Percentiles rank a stretch among this genome's conserved stretches.
phyloP scores from a whole-genome alignment of 2,329 filamentous ascomycete genomes.

The Fusarium falciforme region DNA sequence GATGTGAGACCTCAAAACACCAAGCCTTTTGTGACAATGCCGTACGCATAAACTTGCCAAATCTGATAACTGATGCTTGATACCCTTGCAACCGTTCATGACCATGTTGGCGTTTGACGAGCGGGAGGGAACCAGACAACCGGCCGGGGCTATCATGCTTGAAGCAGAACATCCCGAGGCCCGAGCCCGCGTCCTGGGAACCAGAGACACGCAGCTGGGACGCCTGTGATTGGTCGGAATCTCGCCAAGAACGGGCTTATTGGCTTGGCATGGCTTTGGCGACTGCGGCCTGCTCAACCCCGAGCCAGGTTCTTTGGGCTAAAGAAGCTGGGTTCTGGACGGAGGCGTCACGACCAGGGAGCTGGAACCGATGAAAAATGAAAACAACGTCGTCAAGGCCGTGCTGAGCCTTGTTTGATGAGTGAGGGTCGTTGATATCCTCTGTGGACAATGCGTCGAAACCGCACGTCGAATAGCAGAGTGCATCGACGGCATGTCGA shows the following conservation, averaged over 20 bases:
- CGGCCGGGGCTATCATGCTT: slow-evolving; percentile 38
- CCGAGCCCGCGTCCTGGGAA: slow-evolving; percentile 47
- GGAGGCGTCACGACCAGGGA: slow-evolving; percentile 25
- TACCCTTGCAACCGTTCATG: slow-evolving; percentile 19
- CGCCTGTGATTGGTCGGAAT: slow-evolving; percentile 41
- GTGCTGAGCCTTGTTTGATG: slow-evolving; percentile 36
- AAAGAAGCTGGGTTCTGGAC: slow-evolving; percentile 17
- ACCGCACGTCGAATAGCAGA: slow-evolving; percentile 15
- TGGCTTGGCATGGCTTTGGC: slow-evolving; percentile 4
- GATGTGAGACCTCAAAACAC: neutral
- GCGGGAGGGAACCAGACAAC: slow-evolving; percentile 21
- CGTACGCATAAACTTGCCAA: neutral
- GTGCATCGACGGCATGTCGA: neutral
- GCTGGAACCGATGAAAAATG: slow-evolving; percentile 12
- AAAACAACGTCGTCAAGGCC: neutral
- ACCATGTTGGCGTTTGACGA: slow-evolving; percentile 22
- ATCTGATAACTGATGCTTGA: slow-evolving; percentile 20
- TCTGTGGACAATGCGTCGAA: slow-evolving; percentile 4
- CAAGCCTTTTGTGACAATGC: neutral
- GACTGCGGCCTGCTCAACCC: slow-evolving; percentile 20
- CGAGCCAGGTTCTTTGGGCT: slow-evolving; percentile 26
- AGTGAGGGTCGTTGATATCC: slow-evolving; percentile 19
- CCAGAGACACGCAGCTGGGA: slow-evolving; percentile 43
- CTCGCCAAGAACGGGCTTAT: slow-evolving; percentile 15
- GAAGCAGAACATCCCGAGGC: slow-evolving; percentile 47